Evolutionary conservation across 2,329 filamentous ascomycete species (phyloP).

Genomic region (Paecilomyces sp.): DNA sequence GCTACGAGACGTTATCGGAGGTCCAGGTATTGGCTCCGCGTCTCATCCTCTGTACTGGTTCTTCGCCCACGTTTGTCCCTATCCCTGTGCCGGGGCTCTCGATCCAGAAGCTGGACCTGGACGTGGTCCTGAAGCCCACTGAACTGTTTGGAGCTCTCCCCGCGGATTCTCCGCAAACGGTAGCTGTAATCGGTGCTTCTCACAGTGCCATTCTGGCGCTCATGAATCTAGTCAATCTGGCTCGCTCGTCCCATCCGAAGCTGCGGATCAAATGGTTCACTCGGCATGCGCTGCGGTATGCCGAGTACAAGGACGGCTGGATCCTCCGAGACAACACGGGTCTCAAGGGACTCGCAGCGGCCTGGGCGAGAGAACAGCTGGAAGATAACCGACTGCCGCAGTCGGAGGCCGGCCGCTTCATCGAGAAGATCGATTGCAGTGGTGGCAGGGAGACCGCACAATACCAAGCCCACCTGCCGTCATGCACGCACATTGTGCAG

Average conservation of each 20-base stretch:
- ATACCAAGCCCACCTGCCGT: constrained; percentile 42
- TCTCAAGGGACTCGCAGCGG: constrained; percentile 54
- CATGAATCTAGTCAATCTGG: constrained; percentile 52
- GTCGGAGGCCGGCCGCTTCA: constrained; percentile 41
- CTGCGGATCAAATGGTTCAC: constrained; percentile 57
- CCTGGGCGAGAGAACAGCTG: constrained; percentile 53
- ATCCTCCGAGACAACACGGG: constrained; percentile 60
- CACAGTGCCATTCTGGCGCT: constrained; percentile 58
- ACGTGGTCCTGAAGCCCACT: constrained; percentile 49
- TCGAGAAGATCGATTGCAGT: constrained; percentile 42
- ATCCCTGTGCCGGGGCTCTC: constrained; percentile 35
- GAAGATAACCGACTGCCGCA: constrained; percentile 43
- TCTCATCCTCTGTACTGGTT: constrained; percentile 54
- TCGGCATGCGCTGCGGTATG: constrained; percentile 54
- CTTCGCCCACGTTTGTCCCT: constrained; percentile 40
- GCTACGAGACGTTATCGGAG: constrained; percentile 18
- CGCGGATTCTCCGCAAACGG: constrained; percentile 26
- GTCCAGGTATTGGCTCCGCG: constrained; percentile 33
- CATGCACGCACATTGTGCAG: constrained; percentile 49
- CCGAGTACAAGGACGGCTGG: constrained; percentile 56
- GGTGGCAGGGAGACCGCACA: constrained; percentile 37
- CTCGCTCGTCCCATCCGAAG: constrained; percentile 43
- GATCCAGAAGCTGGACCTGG: constrained; percentile 45
- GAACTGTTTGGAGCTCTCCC: constrained; percentile 38
- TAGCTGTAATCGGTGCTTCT: constrained; percentile 56